Base-by-base conservation (phyloP, 345 rosid genomes). In the Turritis glabra region DNA sequence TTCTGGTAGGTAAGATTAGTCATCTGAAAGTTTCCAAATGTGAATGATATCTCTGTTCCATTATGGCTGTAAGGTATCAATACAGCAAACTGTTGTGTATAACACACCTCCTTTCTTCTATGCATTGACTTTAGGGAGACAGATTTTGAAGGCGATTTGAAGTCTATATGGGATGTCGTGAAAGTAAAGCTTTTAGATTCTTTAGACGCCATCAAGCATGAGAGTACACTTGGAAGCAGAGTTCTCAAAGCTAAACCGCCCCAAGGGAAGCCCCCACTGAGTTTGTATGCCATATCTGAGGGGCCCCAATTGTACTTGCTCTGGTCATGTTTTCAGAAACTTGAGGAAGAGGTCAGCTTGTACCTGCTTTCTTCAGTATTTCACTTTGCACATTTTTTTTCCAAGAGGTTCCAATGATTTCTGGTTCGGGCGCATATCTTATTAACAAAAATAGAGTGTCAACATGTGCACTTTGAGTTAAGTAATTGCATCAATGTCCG, bases 1-100 rank as follows among this genome's bases (percentile, higher is more conserved):
- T 76, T 80, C 93, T 90, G 96, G 97, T 90, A 87, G 95, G 96
- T 91, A 94, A 88, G 96, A 89, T 85, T 88, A 85, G 83, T 85
- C 80, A 70, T 51, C 63, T 11, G n/a, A n/a, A n/a, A n/a, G n/a
- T n/a, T n/a, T n/a, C n/a, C n/a, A n/a, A n/a, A n/a, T n/a, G 33
- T 32, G 46, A 23, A 43, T 8, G 32, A 41, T 2, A n/a, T 75
- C 25, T 52, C 26, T 62, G 1, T 40, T 54, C 23, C 14, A 17
- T 62, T 59, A 1, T 58, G 29, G 51, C 37, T 41, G 12, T 38
- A 22, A 64, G 63, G 15, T 64, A 22, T 32, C 18, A 9, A 56
- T 44, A 25, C 6, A 47, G 50, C 19, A 61, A 33, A 68, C 0
- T 69, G n/a, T 14, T 62, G 60, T 63, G 63, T 64, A 37, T 37